A percentile compares a stretch with the other conserved stretches of the same genome.
These are phyloP conservation scores for Aleurites moluccanus DNA, from an alignment of 441 rosid species.

Conservation along the genomic window DNA sequence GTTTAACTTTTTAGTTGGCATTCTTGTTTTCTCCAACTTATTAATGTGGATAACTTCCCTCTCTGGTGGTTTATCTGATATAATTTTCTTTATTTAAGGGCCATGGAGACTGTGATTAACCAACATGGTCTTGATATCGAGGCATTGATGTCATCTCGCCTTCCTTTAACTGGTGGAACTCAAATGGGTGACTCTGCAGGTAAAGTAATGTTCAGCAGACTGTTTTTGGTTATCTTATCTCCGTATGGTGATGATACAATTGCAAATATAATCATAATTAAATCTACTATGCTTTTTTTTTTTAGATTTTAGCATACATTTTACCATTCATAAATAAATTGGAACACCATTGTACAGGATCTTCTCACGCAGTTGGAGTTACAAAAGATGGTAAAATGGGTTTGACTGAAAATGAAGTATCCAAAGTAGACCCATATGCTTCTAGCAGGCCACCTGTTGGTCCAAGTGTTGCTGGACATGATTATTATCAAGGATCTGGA, in stretches of 20 bases:
- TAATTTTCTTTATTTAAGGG: conserved; percentile 52
- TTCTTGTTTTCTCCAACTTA: conserved; percentile 7
- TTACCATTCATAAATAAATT: conserved; percentile 19
- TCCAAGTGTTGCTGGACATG: conserved; percentile 58
- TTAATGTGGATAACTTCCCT: not conserved
- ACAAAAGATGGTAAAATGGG: conserved; percentile 57
- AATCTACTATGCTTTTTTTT: not conserved
- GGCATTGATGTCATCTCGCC: conserved; percentile 74
- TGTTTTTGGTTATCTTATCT: conserved; percentile 8
- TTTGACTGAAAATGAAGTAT: conserved; percentile 60
- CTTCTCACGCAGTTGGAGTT: conserved; percentile 67
- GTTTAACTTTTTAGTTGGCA: not conserved
- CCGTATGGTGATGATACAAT: not conserved
- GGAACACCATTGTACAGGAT: conserved; percentile 48
- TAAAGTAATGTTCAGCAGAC: conserved; percentile 29
- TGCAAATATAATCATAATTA: not conserved
- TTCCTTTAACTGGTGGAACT: conserved; percentile 64
- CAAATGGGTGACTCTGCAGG: conserved; percentile 88
- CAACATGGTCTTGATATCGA: conserved; percentile 94
- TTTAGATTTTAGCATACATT: conserved; percentile 1
- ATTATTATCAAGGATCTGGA: conserved; percentile 76
- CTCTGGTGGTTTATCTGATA: conserved; percentile 28
- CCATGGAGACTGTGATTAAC: conserved; percentile 98
- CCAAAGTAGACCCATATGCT: conserved; percentile 63
- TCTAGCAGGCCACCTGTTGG: conserved; percentile 76